These are phyloP conservation scores for Pseudogymnoascus sp. DNA, from an alignment of 2,329 filamentous ascomycete genomes.

Conservation along the genomic window DNA sequence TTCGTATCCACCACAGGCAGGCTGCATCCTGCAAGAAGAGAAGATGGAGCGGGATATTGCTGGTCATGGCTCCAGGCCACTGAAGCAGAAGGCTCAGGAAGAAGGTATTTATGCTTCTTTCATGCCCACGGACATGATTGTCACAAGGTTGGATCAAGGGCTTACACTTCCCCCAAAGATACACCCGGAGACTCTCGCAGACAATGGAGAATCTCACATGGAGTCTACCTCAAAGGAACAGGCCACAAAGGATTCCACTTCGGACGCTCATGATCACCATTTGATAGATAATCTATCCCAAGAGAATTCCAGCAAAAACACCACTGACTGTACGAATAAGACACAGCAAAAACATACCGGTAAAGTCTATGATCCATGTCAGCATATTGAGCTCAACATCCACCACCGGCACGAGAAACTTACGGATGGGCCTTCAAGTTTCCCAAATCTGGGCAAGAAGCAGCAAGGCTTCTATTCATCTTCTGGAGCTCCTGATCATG, in stretches of 20 bases:
- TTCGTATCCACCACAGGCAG: background rate
- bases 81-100: conserved; percentile 12
- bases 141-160: conserved; percentile 19
- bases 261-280: background rate
- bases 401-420: background rate
- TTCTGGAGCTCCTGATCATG: background rate
- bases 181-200: conserved; percentile 2
- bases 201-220: background rate
- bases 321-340: background rate
- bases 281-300: background rate
- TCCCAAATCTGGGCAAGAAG: background rate
- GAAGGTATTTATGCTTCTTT: conserved; percentile 25
- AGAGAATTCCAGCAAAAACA: background rate
- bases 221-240: background rate
- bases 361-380: background rate
- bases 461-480: background rate
- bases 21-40: background rate
- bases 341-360: background rate
- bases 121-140: conserved; percentile 9
- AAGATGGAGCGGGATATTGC: background rate
- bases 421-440: background rate
- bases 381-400: background rate
- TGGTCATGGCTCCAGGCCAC: background rate
- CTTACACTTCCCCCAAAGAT: conserved; percentile 24
- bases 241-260: background rate